Conservation (phyloP, 768 basidiomycete species). For the Suillus subaureus region DNA sequence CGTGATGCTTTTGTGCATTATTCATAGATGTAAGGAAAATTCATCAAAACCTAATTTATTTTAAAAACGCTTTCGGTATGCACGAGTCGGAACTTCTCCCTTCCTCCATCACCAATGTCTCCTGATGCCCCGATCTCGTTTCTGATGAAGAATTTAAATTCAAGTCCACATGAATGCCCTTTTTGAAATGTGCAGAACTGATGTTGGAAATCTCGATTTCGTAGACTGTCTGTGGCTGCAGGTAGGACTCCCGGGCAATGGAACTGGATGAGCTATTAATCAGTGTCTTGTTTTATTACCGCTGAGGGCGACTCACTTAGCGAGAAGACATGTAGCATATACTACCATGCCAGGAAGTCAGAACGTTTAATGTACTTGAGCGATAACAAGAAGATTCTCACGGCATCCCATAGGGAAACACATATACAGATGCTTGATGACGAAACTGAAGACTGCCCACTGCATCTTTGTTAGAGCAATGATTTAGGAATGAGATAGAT, state of each 20-base stretch:
- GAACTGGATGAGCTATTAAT: constrained; percentile 17
- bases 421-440: constrained; percentile 25
- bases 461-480: constrained; percentile 7
- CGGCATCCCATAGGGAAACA: constrained; percentile 27
- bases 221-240: constrained; percentile 8
- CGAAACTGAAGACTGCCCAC: constrained; percentile 25
- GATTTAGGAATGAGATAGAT: neutral
- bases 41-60: neutral
- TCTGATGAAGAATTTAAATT: neutral
- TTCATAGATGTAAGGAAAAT: neutral
- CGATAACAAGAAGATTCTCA: constrained; percentile 12
- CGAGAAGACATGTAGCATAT: constrained; percentile 30
- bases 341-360: constrained; percentile 14
- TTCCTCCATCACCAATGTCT: neutral
- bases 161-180: neutral
- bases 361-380: neutral
- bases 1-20: neutral
- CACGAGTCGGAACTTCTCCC: no score
- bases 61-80: no score
- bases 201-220: neutral
- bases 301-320: constrained; percentile 23
- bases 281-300: no score
- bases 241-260: constrained; percentile 31
- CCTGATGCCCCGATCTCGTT: neutral
- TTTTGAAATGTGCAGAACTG: neutral